Evolutionary conservation across 2,329 filamentous ascomycete species (phyloP), one percentile per base, ranked within the genome.

Genomic region (Graphilbum fragrans): DNA sequence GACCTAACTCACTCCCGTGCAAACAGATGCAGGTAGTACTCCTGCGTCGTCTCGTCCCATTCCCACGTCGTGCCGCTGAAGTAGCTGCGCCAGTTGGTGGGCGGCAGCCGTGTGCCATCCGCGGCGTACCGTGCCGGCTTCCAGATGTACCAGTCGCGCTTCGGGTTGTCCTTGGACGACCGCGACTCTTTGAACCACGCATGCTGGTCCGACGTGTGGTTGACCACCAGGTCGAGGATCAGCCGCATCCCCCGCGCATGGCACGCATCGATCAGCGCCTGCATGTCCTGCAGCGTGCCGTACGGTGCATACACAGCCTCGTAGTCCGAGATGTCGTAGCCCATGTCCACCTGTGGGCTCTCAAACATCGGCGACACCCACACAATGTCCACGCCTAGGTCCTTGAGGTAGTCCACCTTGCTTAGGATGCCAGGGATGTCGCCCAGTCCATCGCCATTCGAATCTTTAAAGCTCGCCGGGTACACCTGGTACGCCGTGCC

Each of bases 1-100:
- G 7, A 21, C 16, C 14, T 7, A 2, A 22, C 42, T 20, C 23
- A 44, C 47, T 51, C 43, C 16, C 42, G 72, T 7, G 80, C 77
- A 56, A 86, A 93, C 11, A 92, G 67, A 46, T 82, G 77, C 0
- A 88, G 72, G 52, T 86, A 88, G 57, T 86, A 88, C 58, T 88
- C 80, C 37, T 70, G 66, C 0, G 82, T 85, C n/a, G 60, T 55
- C 49, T 83, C 76, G 51, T 87, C 82, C 64, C 75, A 88, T 45
- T 77, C 65, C 82, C 81, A 86, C 0, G 70, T 74, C 41, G 71
- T 72, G 16, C 69, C 71, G 12, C 69, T 69, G 48, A 77, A 82
- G 61, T 67, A 75, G 63, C 59, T 72, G 49, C 60, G 70, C 80
- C 82, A 88, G 58, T 88, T 88, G 50, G 84, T 88, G 0, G 84